Evolutionary conservation across 345 rosid species (phyloP), one percentile per base, ranked within the genome.

Genomic region (Punica granatum): DNA sequence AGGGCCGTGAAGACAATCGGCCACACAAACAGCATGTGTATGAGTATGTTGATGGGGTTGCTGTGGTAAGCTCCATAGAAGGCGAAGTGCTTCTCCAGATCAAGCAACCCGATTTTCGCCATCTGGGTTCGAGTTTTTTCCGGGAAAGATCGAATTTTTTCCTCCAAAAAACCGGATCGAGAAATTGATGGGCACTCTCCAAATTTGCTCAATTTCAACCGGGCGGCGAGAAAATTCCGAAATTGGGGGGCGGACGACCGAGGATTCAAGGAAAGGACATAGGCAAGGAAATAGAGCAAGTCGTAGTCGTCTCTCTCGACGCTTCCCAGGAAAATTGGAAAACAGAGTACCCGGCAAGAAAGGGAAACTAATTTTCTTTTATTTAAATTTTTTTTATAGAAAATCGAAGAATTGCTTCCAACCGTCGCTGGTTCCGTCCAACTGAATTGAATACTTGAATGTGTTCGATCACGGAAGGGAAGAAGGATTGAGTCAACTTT

Each of bases 21-120:
- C 89, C 88, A 87, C 34, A 87, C 92, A 33, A 76, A 80, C 25
- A 87, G 26, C 78, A 77, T 78, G 71, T 87, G 92, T 25, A 87
- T 71, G 54, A 63, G 26, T 37, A 87, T 36, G 77, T 80, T 83
- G 16, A 73, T 35, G 63, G 77, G 84, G 64, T 76, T 80, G 72
- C 75, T 74, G 61, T 83, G 86, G 66, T 80, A 80, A 34, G 87
- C 87, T 18, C 84, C 84, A 34, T 80, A 80, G 74, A 83, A 83
- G 39, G 84, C 79, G 65, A 80, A 83, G 75, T 83, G 82, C 67
- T 67, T 72, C 74, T 83, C 84, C 1, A 83, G 75, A 78, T 87
- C 86, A 74, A 87, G 64, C 63, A 83, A 63, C 30, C 81, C 78
- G 44, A 48, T 61, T 30, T 71, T 77, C 48, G 72, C 83, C 90